A percentile compares a stretch with the other conserved stretches of the same genome.
phyloP scores from a whole-genome alignment of 2,329 filamentous ascomycete species.

The Beauveria sp. region DNA sequence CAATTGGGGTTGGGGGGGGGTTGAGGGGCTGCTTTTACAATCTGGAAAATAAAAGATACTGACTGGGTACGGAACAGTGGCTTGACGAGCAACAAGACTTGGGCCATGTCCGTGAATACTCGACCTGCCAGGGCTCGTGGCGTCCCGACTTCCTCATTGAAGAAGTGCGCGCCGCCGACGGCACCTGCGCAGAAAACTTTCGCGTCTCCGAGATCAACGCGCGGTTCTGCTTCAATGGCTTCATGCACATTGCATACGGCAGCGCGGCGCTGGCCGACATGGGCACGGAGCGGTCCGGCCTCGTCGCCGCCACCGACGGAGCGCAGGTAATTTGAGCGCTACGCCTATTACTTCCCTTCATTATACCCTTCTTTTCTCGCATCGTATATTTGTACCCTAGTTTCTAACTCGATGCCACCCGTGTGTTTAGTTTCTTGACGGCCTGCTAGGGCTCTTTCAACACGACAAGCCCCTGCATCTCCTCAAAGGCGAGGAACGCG shows the following conservation, averaged over 20 bases:
- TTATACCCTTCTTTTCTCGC: not conserved
- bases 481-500: constrained; percentile 29
- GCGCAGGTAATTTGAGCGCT: constrained; percentile 15
- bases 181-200: constrained; percentile 17
- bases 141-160: constrained; percentile 33
- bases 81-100: not conserved
- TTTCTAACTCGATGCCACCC: not conserved
- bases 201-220: constrained; percentile 34
- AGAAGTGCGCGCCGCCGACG: constrained; percentile 12
- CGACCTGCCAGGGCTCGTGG: constrained; percentile 25
- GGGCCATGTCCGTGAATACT: constrained; percentile 18
- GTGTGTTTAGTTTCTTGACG: constrained; percentile 22
- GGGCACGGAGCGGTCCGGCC: constrained; percentile 7
- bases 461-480: constrained; percentile 25
- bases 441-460: constrained; percentile 24
- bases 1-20: too few relatives aligned
- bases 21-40: too few relatives aligned
- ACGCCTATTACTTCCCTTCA: not conserved
- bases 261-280: constrained; percentile 21
- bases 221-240: constrained; percentile 33
- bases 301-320: constrained; percentile 20
- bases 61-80: not conserved
- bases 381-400: too few relatives aligned
- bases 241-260: constrained; percentile 23
- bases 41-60: not conserved